Percentiles rank a stretch among this genome's conserved stretches.
Conservation (phyloP, 2,329 filamentous ascomycete species). For the Immersiporthe knoxdaviesiana region DNA sequence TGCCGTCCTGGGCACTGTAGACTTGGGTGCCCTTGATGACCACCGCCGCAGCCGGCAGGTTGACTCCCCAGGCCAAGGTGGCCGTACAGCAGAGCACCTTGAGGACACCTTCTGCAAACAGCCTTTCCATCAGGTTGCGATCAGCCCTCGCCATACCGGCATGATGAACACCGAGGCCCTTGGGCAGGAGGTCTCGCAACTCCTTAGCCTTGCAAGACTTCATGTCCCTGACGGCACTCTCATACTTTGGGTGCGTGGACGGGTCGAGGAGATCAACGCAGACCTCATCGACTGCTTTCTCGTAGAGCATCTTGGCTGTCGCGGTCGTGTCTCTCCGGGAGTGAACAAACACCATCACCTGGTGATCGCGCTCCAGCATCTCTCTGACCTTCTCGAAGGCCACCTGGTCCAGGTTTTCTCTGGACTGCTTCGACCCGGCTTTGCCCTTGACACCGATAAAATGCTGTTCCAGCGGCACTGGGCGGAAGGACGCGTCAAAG, state of each 20-base stretch:
- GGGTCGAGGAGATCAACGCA: slow-evolving; percentile 85
- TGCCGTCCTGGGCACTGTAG: slow-evolving; percentile 94
- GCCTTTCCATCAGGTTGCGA: slow-evolving; percentile 90
- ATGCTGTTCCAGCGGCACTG: slow-evolving; percentile 94
- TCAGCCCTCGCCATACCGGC: slow-evolving; percentile 95
- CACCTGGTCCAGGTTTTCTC: slow-evolving; percentile 85
- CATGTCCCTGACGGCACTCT: slow-evolving; percentile 79
- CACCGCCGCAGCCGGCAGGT: slow-evolving; percentile 93
- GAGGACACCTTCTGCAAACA: slow-evolving; percentile 90
- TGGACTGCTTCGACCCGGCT: slow-evolving; percentile 75
- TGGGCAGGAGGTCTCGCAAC: slow-evolving; percentile 83
- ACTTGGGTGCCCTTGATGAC: slow-evolving; percentile 98
- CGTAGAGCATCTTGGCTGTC: slow-evolving; percentile 81
- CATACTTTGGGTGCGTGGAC: slow-evolving; percentile 75
- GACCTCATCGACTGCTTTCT: slow-evolving; percentile 82
- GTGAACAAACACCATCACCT: slow-evolving; percentile 99
- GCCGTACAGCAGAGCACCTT: slow-evolving; percentile 98
- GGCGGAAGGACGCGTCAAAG: slow-evolving; percentile 93
- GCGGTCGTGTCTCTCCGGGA: slow-evolving; percentile 91
- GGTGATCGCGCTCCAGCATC: slow-evolving; percentile 90
- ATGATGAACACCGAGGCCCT: slow-evolving; percentile 94
- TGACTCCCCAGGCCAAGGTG: slow-evolving; percentile 97
- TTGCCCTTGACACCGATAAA: slow-evolving; percentile 97
- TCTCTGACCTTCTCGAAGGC: slow-evolving; percentile 93
- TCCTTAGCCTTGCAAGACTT: slow-evolving; percentile 85